Conservation (phyloP, 2,329 filamentous ascomycete species). For the Periglandula ipomoeae region DNA sequence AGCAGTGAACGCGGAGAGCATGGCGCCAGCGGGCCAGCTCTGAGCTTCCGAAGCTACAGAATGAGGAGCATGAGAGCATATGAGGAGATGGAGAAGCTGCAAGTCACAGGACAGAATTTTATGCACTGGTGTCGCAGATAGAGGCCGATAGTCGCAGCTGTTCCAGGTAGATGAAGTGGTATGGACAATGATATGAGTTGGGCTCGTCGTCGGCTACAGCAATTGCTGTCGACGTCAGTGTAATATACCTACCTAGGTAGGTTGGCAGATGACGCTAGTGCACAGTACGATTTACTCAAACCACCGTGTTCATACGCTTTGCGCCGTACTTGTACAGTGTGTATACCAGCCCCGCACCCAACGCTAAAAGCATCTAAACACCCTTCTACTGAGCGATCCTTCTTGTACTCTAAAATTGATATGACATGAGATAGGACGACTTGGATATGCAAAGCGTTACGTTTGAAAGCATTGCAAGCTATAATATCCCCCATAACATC, state of each 20-base stretch:
- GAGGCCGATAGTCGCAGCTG: neutral
- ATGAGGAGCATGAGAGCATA: constrained; percentile 12
- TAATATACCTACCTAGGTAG: too few species aligned
- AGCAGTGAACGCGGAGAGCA: constrained; percentile 97
- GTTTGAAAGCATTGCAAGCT: too few species aligned
- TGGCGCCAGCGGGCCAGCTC: constrained; percentile 43
- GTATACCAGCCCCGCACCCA: too few species aligned
- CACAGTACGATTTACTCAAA: too few species aligned
- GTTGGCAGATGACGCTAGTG: neutral
- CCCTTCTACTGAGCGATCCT: too few species aligned
- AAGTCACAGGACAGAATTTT: neutral
- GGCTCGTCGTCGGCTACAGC: neutral
- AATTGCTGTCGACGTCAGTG: too few species aligned
- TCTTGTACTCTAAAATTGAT: too few species aligned
- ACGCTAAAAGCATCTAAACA: too few species aligned
- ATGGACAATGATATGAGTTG: neutral
- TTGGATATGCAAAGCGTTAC: too few species aligned
- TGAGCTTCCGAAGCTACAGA: constrained; percentile 21
- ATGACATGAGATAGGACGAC: too few species aligned
- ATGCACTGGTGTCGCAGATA: neutral
- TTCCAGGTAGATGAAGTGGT: neutral
- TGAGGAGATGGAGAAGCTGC: neutral
- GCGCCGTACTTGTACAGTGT: neutral
- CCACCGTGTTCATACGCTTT: neutral
- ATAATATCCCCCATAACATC: neutral